Evolutionary conservation across 352 stramenopile genomes (phyloP).

Genomic region (Phytophthora kernoviae): DNA sequence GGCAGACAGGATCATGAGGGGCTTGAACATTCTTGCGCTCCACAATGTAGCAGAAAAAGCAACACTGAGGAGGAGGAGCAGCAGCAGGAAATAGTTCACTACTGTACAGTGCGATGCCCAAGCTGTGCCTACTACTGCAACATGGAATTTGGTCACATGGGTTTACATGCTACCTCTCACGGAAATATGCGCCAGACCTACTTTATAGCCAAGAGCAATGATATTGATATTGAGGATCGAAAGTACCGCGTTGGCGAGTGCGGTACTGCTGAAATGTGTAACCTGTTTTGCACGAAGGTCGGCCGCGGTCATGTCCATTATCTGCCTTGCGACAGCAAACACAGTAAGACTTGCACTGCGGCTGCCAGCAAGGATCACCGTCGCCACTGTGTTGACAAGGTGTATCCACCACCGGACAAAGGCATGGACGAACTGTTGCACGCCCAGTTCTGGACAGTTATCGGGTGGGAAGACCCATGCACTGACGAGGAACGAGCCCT

Average conservation of each 20-base stretch:
- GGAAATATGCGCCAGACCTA: conserved; percentile 77
- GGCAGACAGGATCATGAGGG: conserved; percentile 39
- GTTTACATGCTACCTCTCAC: conserved; percentile 55
- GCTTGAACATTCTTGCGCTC: conserved; percentile 43
- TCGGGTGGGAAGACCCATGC: conserved; percentile 48
- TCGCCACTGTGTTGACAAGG: conserved; percentile 33
- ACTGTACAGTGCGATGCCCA: conserved; percentile 56
- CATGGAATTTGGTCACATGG: conserved; percentile 52
- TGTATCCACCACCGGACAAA: conserved; percentile 25
- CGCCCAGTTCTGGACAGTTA: conserved; percentile 38
- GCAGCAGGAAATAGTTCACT: conserved; percentile 39
- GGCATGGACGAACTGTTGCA: conserved; percentile 51
- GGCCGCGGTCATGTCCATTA: conserved; percentile 45
- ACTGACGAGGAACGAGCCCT: conserved; percentile 25
- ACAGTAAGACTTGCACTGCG: conserved; percentile 13
- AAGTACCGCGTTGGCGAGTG: conserved; percentile 42
- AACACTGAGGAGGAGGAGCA: not conserved
- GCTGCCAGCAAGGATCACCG: conserved; percentile 24
- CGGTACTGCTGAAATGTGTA: conserved; percentile 51
- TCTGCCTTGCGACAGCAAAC: conserved; percentile 23
- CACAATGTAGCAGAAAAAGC: conserved; percentile 6
- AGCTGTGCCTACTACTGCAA: conserved; percentile 73
- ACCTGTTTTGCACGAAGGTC: conserved; percentile 45
- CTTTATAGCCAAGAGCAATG: conserved; percentile 52
- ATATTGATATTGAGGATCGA: conserved; percentile 53